Percentiles rank a stretch among this genome's conserved stretches.
These are phyloP conservation scores for Phytophthora multivora DNA, from an alignment of 352 stramenopile species.

Conservation along the genomic window DNA sequence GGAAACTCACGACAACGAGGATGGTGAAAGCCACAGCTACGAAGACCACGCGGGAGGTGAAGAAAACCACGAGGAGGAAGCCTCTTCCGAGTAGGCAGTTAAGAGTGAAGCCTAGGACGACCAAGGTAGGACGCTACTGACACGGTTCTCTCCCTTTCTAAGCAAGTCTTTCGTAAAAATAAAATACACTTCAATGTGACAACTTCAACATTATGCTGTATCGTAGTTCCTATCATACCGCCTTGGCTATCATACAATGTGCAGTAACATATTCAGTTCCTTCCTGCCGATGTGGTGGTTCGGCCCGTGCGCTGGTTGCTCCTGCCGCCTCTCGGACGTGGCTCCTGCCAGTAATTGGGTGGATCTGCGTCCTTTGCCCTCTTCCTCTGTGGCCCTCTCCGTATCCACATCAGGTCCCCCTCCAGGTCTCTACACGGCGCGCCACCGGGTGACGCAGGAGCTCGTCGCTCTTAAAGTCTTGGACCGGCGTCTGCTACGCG, in stretches of 20 bases:
- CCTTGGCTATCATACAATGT: no score
- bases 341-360: conserved; percentile 46
- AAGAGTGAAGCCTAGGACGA: not conserved
- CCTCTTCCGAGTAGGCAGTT: not conserved
- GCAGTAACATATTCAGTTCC: not conserved
- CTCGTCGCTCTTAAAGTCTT: conserved; percentile 79
- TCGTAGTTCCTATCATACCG: not conserved
- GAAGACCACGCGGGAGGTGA: not conserved
- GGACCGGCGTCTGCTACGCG: conserved; percentile 49
- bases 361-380: conserved; percentile 48
- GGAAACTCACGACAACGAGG: not conserved
- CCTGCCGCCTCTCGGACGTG: conserved; percentile 51
- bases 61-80: not conserved
- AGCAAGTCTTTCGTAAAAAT: no score
- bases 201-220: not conserved
- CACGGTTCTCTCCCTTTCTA: no score
- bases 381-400: conserved; percentile 16
- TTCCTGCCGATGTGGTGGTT: conserved; percentile 67
- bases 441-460: conserved; percentile 61
- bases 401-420: not conserved
- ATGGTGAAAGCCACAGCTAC: not conserved
- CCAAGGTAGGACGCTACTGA: no score
- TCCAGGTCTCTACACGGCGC: conserved; percentile 69
- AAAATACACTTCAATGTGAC: no score
- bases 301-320: conserved; percentile 55